Evolutionary conservation across 2,329 filamentous ascomycete genomes (phyloP).

Genomic region (Pochonia chlamydosporia): DNA sequence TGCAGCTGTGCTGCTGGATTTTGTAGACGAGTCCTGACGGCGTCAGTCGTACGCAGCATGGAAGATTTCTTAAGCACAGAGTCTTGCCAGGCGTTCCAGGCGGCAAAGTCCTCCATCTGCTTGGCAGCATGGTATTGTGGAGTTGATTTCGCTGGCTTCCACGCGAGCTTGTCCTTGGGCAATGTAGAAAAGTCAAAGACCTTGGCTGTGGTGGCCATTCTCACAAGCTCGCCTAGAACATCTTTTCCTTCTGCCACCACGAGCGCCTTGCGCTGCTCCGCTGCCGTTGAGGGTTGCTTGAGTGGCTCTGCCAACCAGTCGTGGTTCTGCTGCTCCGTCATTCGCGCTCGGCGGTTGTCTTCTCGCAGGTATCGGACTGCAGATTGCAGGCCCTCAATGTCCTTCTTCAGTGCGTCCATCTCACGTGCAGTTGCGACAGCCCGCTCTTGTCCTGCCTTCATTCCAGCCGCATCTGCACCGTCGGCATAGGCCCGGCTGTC

Average conservation of each 20-base stretch:
- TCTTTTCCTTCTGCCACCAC: constrained; percentile 58
- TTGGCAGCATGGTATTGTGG: constrained; percentile 61
- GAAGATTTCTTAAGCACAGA: constrained; percentile 49
- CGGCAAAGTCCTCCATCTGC: constrained; percentile 59
- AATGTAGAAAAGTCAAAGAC: constrained; percentile 54
- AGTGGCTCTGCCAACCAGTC: constrained; percentile 61
- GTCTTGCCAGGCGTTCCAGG: constrained; percentile 54
- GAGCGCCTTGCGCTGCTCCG: constrained; percentile 43
- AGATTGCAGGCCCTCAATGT: constrained; percentile 59
- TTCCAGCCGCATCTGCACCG: constrained; percentile 41
- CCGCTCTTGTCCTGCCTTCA: constrained; percentile 57
- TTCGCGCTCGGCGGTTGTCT: constrained; percentile 58
- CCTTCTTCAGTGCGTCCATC: constrained; percentile 64
- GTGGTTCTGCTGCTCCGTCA: constrained; percentile 47
- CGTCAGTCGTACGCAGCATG: constrained; percentile 24
- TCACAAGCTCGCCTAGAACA: constrained; percentile 58
- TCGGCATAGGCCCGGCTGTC: constrained; percentile 53
- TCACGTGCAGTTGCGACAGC: constrained; percentile 66
- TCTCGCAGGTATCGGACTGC: constrained; percentile 63
- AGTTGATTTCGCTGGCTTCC: constrained; percentile 59
- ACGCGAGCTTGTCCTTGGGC: constrained; percentile 56
- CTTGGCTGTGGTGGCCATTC: constrained; percentile 49
- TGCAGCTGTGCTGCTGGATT: constrained; percentile 41
- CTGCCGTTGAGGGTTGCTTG: constrained; percentile 33
- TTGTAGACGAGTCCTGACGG: constrained; percentile 12